Base-by-base conservation (phyloP, 176 grass and related monocot species). In the Guadua angustifolia region DNA sequence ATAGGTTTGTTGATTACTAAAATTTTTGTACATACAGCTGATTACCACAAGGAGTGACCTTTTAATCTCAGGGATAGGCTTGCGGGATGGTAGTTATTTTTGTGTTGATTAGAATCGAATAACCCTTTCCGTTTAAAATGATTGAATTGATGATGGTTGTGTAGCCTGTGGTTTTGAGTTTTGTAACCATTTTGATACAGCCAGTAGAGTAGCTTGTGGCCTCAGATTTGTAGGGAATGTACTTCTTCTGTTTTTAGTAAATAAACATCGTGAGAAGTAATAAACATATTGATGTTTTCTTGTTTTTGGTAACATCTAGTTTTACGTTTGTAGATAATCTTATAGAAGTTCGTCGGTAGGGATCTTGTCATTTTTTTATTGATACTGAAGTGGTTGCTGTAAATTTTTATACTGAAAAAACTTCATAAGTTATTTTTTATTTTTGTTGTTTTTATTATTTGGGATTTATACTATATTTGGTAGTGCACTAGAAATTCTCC, bases 251-350 rank as follows among this genome's bases (percentile, higher is more conserved):
- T 77, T 84, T 77, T 39, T 43, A 42, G 22, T 18, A 32, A 16
- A 29, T 55, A 7, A 86, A 42, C 36, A 73, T 80, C 66, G 21
- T 53, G 35, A 72, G 2, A 59, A 25, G 13, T 64, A 38, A 63
- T 46, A 79, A 50, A 6, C 49, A 29, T 29, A 29, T 29, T 29
- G 19, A 17, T 26, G 13, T 24, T 64, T 49, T 16, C 17, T 71
- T 29, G 9, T 61, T 82, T 82, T 47, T 73, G 72, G 25, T 83
- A 24, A 18, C 80, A 63, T 77, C 5, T 84, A 12, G 39, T 43
- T 66, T 9, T 78, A 5, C 36, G 45, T 21, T 18, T 13, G 4
- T 61, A 29, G 29, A 79, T 62, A 9, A 70, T 88, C 44, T 86
- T 52, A 42, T 72, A 86, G 21, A 79, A 64, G 25, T 51, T 55